Base-by-base conservation (phyloP, 768 basidiomycete species). In the Boletellus ananas region DNA sequence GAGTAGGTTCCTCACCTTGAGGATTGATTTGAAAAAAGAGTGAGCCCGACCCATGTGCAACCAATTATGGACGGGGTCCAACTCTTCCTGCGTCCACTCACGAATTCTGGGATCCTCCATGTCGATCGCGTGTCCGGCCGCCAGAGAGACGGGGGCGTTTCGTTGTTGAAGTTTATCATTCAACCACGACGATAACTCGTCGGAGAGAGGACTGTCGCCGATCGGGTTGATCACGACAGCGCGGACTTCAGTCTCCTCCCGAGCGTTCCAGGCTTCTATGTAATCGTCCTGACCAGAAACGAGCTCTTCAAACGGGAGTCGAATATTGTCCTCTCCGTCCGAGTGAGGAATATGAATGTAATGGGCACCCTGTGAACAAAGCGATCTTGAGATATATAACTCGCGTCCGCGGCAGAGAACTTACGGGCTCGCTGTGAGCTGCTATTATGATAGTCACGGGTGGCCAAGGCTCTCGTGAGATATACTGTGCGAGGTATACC, bases 401-500 rank as follows among this genome's bases (percentile, higher is more conserved):
- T 37, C 39, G 34, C 3, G 17, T 39, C 10, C 23, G 10, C 1
- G 5, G 25, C 3, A 36, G 43, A 5, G 8, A 3, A 50, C 67
- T 50, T 34, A 69, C 69, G 3, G 63, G 59, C 29, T 57, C 49
- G 25, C 46, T 16, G 43, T 70, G 57, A 29, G 67, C 69, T 7
- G 64, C 47, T 34, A 63, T 27, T 47, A 70, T 52, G 2, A 69
- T 45, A 3, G 69, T 70, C 29, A 69, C 51, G 4, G 60, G 56
- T 1, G 61, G 61, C 52, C 63, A 67, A 23, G 59, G 63, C 13
- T 59, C 49, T 6, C 50, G 39, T 7, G 64, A 56, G 43, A 74
- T 57, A 58, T 83, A 85, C 55, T 76, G 75, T 17, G 72, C 74
- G 10, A 85, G 67, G 64, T 85, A 87, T 5, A 84, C 60, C 5